Base-by-base conservation (phyloP, 2,329 filamentous ascomycete genomes). In the Claviceps sp. region DNA sequence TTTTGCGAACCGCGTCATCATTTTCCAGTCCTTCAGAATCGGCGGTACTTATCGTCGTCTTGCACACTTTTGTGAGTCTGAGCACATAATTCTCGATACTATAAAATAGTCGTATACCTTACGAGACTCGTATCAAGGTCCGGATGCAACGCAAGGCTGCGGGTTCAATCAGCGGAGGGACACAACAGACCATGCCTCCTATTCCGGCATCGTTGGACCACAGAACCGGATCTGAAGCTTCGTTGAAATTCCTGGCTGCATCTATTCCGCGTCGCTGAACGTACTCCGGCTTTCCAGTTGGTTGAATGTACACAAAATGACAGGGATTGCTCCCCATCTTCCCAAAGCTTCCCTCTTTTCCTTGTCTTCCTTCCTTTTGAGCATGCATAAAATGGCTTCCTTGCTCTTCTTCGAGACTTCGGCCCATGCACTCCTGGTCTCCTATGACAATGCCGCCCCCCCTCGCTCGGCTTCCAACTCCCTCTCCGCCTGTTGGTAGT, bases 401-500 rank as follows among this genome's bases (percentile, higher is more conserved):
- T 17, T 37, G 6, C 17, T n/a, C 19, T 17, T 30, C n/a, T 34
- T n/a, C 17, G 14, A 16, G 19, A 19, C 19, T 19, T 19, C 19
- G 19, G 19, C n/a, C 46, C 44, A 5, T 10, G 13, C 50, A 22
- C 37, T 39, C 54, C 53, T 55, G 52, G 37, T 37, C 30, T 30
- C 39, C 24, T 22, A 22, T 6, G 4, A 26, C 41, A 47, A 48
- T 10, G 38, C 39, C 40, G 51, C 54, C 30, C 34, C 50, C 14
- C 45, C 41, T 19, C 57, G 54, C 75, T 95, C 89, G 41, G 82
- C 84, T 72, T 95, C 93, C 62, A 98, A 72, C 70, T 98, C 93
- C 68, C 84, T 77, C 76, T 98, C 93, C 7, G 93, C 93, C 69
- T 95, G 89, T 67, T 85, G 84, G 71, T 95, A 98, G 74, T 98